Percentiles rank a stretch among this genome's conserved stretches.
phyloP scores from a whole-genome alignment of 2,329 filamentous ascomycete species.

The Scedosporium dehoogii region DNA sequence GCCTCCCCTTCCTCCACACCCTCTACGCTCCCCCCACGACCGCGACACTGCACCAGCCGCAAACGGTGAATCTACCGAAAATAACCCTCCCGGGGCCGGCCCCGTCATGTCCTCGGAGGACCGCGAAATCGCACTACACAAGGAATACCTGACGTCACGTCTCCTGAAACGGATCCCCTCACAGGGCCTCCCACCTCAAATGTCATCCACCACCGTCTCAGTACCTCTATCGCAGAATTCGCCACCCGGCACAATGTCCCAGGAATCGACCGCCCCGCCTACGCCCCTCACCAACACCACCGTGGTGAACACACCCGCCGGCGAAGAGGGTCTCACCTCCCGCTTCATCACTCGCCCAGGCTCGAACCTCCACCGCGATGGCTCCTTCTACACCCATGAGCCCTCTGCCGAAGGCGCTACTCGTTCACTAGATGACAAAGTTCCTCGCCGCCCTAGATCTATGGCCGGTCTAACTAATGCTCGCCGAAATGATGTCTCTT shows the following conservation, averaged over 20 bases:
- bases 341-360: constrained; percentile 46
- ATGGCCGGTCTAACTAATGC: constrained; percentile 23
- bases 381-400: constrained; percentile 38
- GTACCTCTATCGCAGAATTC: constrained; percentile 18
- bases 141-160: constrained; percentile 57
- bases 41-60: neutral
- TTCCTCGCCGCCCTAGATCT: constrained; percentile 30
- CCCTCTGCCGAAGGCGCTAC: constrained; percentile 13
- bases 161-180: constrained; percentile 56
- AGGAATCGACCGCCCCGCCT: constrained; percentile 24
- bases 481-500: constrained; percentile 14
- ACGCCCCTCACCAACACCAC: constrained; percentile 27
- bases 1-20: neutral
- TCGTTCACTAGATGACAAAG: constrained; percentile 21
- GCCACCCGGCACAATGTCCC: constrained; percentile 19
- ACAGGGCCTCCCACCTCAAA: constrained; percentile 51
- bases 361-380: constrained; percentile 38
- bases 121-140: constrained; percentile 39
- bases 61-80: constrained; percentile 1
- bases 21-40: neutral
- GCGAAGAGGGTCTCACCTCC: constrained; percentile 43
- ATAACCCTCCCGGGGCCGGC: neutral
- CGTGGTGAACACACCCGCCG: constrained; percentile 11
- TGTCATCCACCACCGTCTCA: constrained; percentile 50
- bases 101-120: constrained; percentile 14